A percentile compares a stretch with the other conserved stretches of the same genome.
Evolutionary conservation across 73 alveolate species (phyloP).

Genomic region (Symbiodinium natans): DNA sequence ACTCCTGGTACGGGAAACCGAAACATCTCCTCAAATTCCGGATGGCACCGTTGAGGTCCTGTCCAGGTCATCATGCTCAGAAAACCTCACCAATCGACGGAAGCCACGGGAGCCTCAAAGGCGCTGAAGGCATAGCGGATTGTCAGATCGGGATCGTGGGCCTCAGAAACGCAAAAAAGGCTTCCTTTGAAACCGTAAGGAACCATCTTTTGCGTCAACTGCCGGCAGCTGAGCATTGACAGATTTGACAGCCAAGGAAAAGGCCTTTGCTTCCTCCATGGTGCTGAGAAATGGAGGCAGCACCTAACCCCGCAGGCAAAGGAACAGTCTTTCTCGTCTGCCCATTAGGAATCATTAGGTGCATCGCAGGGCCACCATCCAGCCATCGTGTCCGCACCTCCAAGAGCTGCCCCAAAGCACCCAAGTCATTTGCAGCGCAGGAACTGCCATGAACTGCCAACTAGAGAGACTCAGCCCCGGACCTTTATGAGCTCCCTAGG

Average conservation of each 20-base stretch:
- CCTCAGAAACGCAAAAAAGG: slow-evolving; percentile 1
- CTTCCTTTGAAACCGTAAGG: no score
- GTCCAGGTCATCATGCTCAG: not conserved
- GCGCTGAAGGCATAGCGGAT: slow-evolving; percentile 91
- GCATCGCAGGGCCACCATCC: slow-evolving; percentile 44
- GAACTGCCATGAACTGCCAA: not conserved
- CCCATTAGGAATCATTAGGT: not conserved
- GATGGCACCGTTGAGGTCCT: slow-evolving; percentile 87
- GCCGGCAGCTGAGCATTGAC: no score
- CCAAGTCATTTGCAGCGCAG: not conserved
- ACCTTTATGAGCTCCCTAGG: slow-evolving; percentile 91
- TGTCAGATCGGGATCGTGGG: slow-evolving; percentile 47
- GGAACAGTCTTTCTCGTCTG: not conserved
- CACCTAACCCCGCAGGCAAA: not conserved
- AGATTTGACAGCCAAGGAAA: no score
- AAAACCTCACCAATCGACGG: no score
- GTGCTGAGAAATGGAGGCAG: slow-evolving; percentile 79
- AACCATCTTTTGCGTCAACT: no score
- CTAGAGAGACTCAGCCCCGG: not conserved
- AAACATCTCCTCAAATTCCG: slow-evolving; percentile 73
- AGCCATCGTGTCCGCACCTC: slow-evolving; percentile 53
- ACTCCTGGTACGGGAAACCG: slow-evolving; percentile 92
- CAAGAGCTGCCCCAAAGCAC: not conserved
- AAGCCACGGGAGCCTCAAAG: no score
- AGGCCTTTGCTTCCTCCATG: slow-evolving; percentile 58